Conservation (phyloP, 176 grass and related monocot genomes). For the Thinopyrum elongatum region DNA sequence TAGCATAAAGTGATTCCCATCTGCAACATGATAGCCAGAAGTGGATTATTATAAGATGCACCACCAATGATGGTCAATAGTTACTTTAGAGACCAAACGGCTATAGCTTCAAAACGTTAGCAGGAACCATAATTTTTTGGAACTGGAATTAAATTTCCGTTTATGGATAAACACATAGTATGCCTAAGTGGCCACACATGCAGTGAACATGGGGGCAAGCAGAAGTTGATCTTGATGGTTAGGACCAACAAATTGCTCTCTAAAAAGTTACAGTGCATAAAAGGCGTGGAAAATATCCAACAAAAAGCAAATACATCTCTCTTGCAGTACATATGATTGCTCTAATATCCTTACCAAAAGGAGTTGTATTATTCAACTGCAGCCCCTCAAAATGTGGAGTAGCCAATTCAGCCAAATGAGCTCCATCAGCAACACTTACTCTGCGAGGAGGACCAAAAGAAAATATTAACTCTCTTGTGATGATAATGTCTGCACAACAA, state of each 20-base stretch:
- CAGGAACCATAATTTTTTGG: too few relatives aligned
- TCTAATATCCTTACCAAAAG: conserved; percentile 45
- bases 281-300: too few relatives aligned
- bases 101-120: too few relatives aligned
- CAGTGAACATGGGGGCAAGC: too few relatives aligned
- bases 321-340: too few relatives aligned
- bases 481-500: conserved; percentile 4
- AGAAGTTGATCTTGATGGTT: too few relatives aligned
- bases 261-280: too few relatives aligned
- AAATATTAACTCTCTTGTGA: conserved; percentile 28
- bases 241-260: too few relatives aligned
- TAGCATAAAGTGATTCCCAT: conserved; percentile 56
- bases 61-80: background rate
- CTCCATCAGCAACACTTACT: conserved; percentile 47
- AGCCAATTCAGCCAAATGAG: conserved; percentile 54
- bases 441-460: conserved; percentile 33
- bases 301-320: too few relatives aligned
- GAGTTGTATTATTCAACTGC: conserved; percentile 40
- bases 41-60: conserved; percentile 10
- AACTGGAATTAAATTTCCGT: too few relatives aligned
- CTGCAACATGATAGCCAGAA: conserved; percentile 45
- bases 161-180: background rate
- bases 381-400: conserved; percentile 40
- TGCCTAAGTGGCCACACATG: background rate
- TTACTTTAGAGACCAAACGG: too few relatives aligned